Conservation (phyloP, 495 filamentous ascomycete species). For the Aspergillus funiculosus region DNA sequence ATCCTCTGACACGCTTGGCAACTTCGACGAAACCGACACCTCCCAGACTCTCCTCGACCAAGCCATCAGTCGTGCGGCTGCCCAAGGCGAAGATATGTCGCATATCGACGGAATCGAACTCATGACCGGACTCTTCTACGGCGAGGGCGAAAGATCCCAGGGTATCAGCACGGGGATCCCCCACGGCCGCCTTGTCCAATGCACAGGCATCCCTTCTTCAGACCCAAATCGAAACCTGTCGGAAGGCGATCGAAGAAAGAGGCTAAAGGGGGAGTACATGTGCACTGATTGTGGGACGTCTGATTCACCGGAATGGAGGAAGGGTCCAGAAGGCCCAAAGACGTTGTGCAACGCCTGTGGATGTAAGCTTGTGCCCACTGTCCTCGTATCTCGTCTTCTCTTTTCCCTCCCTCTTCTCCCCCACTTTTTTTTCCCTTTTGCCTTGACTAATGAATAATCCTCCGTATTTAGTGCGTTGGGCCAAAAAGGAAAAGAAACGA, state of each 20-base stretch:
- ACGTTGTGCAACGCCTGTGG: slow-evolving; percentile 97
- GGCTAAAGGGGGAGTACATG: slow-evolving; percentile 92
- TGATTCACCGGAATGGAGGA: slow-evolving; percentile 95
- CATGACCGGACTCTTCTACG: slow-evolving; percentile 82
- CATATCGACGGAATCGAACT: slow-evolving; percentile 90
- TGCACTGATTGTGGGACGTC: slow-evolving; percentile 93
- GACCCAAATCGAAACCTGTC: slow-evolving; percentile 72
- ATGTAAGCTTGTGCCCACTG: slow-evolving; percentile 47
- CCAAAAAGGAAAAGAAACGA: slow-evolving; percentile 71
- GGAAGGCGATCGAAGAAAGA: slow-evolving; percentile 82
- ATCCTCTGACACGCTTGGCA: slow-evolving; percentile 48
- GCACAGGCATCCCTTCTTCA: slow-evolving; percentile 20
- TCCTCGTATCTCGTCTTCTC: neutral
- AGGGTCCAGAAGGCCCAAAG: slow-evolving; percentile 89
- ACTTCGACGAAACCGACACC: slow-evolving; percentile 72
- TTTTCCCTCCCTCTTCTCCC: neutral
- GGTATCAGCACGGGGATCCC: slow-evolving; percentile 83
- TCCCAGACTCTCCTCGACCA: slow-evolving; percentile 63
- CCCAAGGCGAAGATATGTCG: slow-evolving; percentile 66
- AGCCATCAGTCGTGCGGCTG: slow-evolving; percentile 63
- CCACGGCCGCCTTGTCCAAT: slow-evolving; percentile 74
- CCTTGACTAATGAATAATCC: neutral
- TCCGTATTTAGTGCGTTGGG: slow-evolving; percentile 54
- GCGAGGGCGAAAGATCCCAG: slow-evolving; percentile 80
- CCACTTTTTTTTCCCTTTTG: neutral